These are phyloP conservation scores for Diplodia corticola DNA, from an alignment of 2,329 filamentous ascomycete genomes.

Conservation along the genomic window DNA sequence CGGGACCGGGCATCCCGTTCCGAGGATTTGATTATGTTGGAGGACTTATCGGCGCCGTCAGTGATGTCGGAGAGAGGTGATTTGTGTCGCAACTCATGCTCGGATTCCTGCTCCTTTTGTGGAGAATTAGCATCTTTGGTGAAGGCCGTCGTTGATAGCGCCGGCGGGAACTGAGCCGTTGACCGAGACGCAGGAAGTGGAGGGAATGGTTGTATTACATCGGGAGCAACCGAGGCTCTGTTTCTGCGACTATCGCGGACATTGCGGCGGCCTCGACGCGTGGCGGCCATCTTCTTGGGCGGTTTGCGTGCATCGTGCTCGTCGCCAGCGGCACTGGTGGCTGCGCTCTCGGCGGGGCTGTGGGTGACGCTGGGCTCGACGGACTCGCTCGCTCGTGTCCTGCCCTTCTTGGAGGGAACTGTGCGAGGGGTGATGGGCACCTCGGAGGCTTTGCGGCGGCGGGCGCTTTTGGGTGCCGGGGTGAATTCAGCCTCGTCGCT, in stretches of 20 bases:
- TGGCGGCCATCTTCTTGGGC: constrained; percentile 4
- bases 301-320: constrained; percentile 3
- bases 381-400: constrained; percentile 51
- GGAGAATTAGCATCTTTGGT: not conserved
- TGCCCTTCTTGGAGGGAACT: constrained; percentile 41
- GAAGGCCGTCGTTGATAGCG: not conserved
- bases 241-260: constrained; percentile 21
- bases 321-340: not conserved
- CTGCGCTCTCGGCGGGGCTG: constrained; percentile 45
- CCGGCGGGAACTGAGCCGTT: not conserved
- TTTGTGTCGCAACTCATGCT: constrained; percentile 12
- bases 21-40: constrained; percentile 11
- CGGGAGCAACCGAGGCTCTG: constrained; percentile 18
- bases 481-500: constrained; percentile 78
- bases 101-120: constrained; percentile 9
- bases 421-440: constrained; percentile 49
- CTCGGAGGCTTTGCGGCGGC: constrained; percentile 47
- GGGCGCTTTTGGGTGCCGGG: constrained; percentile 55
- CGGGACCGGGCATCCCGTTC: constrained; percentile 9
- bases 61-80: constrained; percentile 21
- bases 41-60: constrained; percentile 9
- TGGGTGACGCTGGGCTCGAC: constrained; percentile 63
- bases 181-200: not conserved
- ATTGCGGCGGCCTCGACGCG: constrained; percentile 19
- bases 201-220: constrained; percentile 17